Evolutionary conservation across 2,329 filamentous ascomycete species (phyloP).

Genomic region (Calonectria fujianensis): DNA sequence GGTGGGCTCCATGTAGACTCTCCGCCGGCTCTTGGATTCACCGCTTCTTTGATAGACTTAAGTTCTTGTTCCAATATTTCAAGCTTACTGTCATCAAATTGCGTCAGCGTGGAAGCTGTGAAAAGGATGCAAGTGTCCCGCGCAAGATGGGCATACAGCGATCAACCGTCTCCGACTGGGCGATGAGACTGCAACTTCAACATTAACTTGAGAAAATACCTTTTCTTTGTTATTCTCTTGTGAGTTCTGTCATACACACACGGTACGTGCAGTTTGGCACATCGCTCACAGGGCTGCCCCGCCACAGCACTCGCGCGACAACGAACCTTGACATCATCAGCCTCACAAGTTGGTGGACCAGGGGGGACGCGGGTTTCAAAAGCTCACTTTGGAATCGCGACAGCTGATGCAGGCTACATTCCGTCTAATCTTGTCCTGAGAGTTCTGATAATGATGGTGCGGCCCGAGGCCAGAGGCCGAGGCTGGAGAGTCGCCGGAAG

Average conservation of each 20-base stretch:
- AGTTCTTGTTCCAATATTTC: constrained; percentile 74
- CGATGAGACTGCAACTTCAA: not conserved
- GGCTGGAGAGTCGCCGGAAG: constrained; percentile 54
- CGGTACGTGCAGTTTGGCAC: constrained; percentile 64
- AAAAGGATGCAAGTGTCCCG: not conserved
- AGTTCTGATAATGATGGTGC: constrained; percentile 37
- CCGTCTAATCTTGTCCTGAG: constrained; percentile 58
- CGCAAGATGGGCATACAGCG: constrained; percentile 3
- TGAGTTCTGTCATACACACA: constrained; percentile 69
- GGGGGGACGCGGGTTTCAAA: constrained; percentile 4
- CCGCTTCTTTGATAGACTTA: constrained; percentile 72
- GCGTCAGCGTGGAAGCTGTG: constrained; percentile 39
- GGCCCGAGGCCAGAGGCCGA: constrained; percentile 50
- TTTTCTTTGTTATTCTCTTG: constrained; percentile 67
- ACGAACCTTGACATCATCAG: constrained; percentile 61
- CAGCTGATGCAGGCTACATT: constrained; percentile 64
- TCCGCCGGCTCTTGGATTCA: constrained; percentile 57
- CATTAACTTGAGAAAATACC: constrained; percentile 54
- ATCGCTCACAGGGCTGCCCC: constrained; percentile 66
- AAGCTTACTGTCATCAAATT: constrained; percentile 66
- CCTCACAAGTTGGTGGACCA: constrained; percentile 14
- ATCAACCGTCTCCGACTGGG: constrained; percentile 4
- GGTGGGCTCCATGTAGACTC: constrained; percentile 55
- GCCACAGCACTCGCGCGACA: constrained; percentile 63
- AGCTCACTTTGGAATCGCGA: constrained; percentile 63